Evolutionary conservation across 257 asterid genomes (phyloP).

Genomic region (Eustoma russellianum): DNA sequence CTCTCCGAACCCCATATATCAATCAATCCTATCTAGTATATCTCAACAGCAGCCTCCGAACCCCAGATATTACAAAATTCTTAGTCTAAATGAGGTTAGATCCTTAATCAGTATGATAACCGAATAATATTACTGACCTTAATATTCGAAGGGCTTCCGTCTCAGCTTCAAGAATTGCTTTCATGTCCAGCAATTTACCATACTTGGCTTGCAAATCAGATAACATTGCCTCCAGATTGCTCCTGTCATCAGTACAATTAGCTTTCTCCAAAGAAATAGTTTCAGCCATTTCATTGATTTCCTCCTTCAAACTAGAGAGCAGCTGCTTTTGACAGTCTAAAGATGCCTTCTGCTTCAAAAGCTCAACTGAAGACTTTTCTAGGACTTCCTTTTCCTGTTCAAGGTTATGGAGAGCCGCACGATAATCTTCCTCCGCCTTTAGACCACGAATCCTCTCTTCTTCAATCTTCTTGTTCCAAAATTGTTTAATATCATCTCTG

Average conservation of each 20-base stretch:
- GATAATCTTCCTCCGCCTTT: slow-evolving; percentile 43
- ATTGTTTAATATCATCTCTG: slow-evolving; percentile 54
- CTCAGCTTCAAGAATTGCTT: slow-evolving; percentile 77
- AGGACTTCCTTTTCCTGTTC: slow-evolving; percentile 44
- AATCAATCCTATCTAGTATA: no score
- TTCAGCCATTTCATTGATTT: slow-evolving; percentile 58
- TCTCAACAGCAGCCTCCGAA: no score
- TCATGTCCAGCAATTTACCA: slow-evolving; percentile 52
- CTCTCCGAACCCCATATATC: no score
- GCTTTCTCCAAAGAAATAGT: slow-evolving; percentile 38
- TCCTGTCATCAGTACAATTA: slow-evolving; percentile 30
- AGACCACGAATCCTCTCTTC: slow-evolving; percentile 49
- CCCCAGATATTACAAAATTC: no score
- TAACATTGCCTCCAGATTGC: slow-evolving; percentile 15
- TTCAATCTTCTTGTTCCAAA: slow-evolving; percentile 59
- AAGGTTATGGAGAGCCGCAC: slow-evolving; percentile 29
- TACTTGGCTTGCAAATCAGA: slow-evolving; percentile 36
- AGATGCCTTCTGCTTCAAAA: slow-evolving; percentile 64
- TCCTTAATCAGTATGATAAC: no score
- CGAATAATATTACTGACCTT: slow-evolving; percentile 39
- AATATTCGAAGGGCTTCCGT: slow-evolving; percentile 70
- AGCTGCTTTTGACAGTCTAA: slow-evolving; percentile 81
- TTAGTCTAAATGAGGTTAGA: no score
- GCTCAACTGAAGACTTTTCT: slow-evolving; percentile 38
- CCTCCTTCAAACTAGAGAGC: slow-evolving; percentile 53